Percentiles rank a stretch among this genome's conserved stretches.
Evolutionary conservation across 495 filamentous ascomycete species (phyloP).

Genomic region (Aspergillus haitiensis): DNA sequence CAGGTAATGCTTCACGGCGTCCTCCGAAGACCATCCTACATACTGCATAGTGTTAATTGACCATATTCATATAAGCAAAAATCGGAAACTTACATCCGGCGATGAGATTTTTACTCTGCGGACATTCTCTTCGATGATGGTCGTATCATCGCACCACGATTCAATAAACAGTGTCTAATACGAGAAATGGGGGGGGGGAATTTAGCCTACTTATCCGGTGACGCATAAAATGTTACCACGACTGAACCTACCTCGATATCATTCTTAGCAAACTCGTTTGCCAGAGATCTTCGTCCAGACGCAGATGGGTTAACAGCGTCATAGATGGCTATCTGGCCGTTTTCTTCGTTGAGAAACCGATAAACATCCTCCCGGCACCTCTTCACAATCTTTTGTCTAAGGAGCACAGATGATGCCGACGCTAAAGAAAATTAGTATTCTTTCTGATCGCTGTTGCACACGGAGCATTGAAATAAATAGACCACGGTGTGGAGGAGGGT

Average conservation of each 20-base stretch:
- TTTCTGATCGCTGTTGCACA: too few relatives aligned
- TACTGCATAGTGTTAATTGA: slow-evolving; percentile 56
- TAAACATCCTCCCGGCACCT: slow-evolving; percentile 98
- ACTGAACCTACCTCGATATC: slow-evolving; percentile 71
- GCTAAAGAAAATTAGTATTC: slow-evolving; percentile 44
- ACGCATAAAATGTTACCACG: slow-evolving; percentile 1
- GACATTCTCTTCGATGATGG: slow-evolving; percentile 96
- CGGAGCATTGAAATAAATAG: neutral
- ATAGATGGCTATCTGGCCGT: slow-evolving; percentile 97
- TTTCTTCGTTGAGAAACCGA: slow-evolving; percentile 91
- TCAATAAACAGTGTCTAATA: slow-evolving; percentile 89
- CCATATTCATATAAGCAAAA: neutral
- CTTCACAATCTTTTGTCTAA: slow-evolving; percentile 95
- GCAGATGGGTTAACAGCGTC: slow-evolving; percentile 96
- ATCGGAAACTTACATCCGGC: slow-evolving; percentile 68
- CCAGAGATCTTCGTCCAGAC: slow-evolving; percentile 78
- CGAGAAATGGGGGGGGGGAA: slow-evolving; percentile 15
- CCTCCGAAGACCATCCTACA: slow-evolving; percentile 82
- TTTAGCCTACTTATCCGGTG: neutral
- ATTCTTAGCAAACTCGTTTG: slow-evolving; percentile 94
- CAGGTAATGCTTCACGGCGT: slow-evolving; percentile 89
- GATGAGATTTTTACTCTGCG: slow-evolving; percentile 96
- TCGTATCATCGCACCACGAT: slow-evolving; percentile 88
- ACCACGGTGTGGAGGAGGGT: neutral
- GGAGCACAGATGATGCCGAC: slow-evolving; percentile 78